Evolutionary conservation across 2,329 filamentous ascomycete species (phyloP).

Genomic region (Fusarium praegraminearum): DNA sequence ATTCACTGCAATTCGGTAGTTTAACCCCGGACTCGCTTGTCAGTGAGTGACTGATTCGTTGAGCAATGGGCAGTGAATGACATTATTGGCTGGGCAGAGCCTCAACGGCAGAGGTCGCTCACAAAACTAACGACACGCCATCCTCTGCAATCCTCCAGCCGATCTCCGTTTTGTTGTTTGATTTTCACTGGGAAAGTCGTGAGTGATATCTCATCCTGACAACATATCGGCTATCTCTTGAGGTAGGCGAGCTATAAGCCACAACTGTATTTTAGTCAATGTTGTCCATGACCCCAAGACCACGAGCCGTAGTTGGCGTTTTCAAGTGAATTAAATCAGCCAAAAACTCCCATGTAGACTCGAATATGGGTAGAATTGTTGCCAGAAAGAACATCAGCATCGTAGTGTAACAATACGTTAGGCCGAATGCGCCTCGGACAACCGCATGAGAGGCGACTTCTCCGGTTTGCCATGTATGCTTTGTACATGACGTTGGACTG

Average conservation of each 20-base stretch:
- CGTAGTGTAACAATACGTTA: not conserved
- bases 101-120: slow-evolving; percentile 1
- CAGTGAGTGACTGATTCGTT: not conserved
- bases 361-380: not conserved
- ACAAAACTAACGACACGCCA: slow-evolving; percentile 8
- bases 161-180: slow-evolving; percentile 1
- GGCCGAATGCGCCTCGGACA: not conserved
- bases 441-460: not conserved
- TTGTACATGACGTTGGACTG: not conserved
- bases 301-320: too few species aligned
- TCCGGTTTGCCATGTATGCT: not conserved
- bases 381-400: not conserved
- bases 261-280: not conserved
- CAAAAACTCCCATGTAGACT: not conserved
- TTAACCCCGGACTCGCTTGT: not conserved
- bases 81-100: slow-evolving; percentile 7
- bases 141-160: not conserved
- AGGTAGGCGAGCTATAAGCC: not conserved
- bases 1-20: not conserved
- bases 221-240: not conserved
- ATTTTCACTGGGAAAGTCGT: slow-evolving; percentile 4
- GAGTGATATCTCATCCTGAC: not conserved
- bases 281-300: not conserved
- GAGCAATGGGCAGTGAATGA: not conserved
- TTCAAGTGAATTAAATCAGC: not conserved